Evolutionary conservation across 2,329 filamentous ascomycete genomes (phyloP).

Genomic region (Neopestalotiopsis sp.): DNA sequence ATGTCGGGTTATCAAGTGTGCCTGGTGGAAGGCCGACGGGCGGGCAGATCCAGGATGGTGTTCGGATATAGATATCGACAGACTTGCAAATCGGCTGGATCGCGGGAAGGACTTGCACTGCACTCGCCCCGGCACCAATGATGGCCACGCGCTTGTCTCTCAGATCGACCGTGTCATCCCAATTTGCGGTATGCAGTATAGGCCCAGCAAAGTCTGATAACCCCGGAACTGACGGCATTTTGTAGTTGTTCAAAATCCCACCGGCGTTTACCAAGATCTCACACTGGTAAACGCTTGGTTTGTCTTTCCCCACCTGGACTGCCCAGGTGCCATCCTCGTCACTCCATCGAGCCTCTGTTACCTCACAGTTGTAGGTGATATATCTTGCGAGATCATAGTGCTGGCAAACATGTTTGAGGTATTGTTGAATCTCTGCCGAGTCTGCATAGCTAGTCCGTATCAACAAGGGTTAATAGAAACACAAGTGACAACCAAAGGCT

Average conservation of each 20-base stretch:
- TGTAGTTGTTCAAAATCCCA: slow-evolving; percentile 35
- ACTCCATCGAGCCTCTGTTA: background rate
- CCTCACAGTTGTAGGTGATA: background rate
- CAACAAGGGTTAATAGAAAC: background rate
- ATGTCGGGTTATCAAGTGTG: background rate
- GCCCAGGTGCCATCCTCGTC: background rate
- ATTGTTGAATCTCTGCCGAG: slow-evolving; percentile 1
- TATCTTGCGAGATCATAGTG: background rate
- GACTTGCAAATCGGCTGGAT: background rate
- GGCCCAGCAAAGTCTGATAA: slow-evolving; percentile 55
- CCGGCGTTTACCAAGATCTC: slow-evolving; percentile 8
- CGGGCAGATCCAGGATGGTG: slow-evolving; percentile 8
- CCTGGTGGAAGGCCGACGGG: background rate
- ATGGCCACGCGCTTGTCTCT: slow-evolving; percentile 53
- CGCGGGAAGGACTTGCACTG: slow-evolving; percentile 8
- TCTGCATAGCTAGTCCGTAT: background rate
- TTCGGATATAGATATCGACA: slow-evolving; percentile 6
- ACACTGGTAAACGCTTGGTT: background rate
- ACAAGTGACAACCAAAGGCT: background rate
- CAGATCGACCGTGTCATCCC: slow-evolving; percentile 57
- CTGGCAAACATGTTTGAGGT: slow-evolving; percentile 2
- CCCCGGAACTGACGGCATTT: slow-evolving; percentile 58
- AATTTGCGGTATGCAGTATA: slow-evolving; percentile 61
- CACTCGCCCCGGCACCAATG: slow-evolving; percentile 45
- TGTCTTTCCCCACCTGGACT: background rate